Evolutionary conservation across 2,329 filamentous ascomycete genomes (phyloP), one percentile per base, ranked within the genome.

Genomic region (Biscogniauxia marginata): DNA sequence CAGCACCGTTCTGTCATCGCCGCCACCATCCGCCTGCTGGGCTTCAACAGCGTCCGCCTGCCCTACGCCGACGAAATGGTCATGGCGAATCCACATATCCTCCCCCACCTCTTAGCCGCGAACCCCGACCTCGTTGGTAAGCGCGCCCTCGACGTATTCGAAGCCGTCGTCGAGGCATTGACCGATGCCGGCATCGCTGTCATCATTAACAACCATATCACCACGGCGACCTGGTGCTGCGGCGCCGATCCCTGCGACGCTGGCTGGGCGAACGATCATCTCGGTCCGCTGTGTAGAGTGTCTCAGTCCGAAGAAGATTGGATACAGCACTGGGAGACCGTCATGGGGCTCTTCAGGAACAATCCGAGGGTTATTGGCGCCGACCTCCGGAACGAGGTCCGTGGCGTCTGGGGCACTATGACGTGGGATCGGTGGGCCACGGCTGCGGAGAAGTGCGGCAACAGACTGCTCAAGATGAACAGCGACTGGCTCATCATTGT

Each of bases 21-120:
- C 3, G 66, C 73, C 58, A 82, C 81, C 16, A 87, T 89, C 67
- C 79, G 80, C 52, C 67, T 69, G 8, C 74, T 89, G 54, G 86
- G 86, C 13, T 89, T 89, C 77, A 89, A 89, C 74, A 87, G 85
- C 66, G 86, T 89, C 48, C 79, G 86, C 2, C 71, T 89, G 48
- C 86, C 86, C 2, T 89, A 89, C 72, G 80, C 84, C 18, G 86
- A 90, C 71, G 86, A 89, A 73, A 77, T 89, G 73, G 85, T 89
- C 50, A 77, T 80, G 25, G 66, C 73, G 20, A 87, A 89, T 65
- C 85, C 85, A 0, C 66, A 76, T 21, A 75, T 88, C 48, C 72
- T 79, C 19, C 72, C 74, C 3, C 71, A 78, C 46, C 72, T 82
- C 7, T 72, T 89, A 45, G 69, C 75, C 7, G 83, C 84, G 7